These are phyloP conservation scores for Glomus cerebriforme DNA, from an alignment of 192 early-diverging fungal genomes.

Conservation along the genomic window DNA sequence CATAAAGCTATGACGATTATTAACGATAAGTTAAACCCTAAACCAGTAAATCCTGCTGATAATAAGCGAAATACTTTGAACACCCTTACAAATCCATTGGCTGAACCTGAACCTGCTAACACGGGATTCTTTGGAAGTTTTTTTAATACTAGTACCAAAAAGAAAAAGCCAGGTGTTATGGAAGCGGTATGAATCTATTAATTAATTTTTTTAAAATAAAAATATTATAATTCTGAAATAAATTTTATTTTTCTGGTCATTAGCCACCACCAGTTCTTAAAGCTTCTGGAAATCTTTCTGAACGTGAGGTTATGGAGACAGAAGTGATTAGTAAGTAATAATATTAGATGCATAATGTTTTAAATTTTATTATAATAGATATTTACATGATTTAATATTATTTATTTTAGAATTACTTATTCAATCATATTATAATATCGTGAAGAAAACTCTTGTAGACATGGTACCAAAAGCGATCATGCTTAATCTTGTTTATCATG, in stretches of 20 bases:
- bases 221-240: neutral
- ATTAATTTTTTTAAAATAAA: neutral
- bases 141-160: slow-evolving; percentile 78
- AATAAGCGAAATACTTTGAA: slow-evolving; percentile 40
- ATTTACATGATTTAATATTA: slow-evolving; percentile 17
- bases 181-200: slow-evolving; percentile 55
- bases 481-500: slow-evolving; percentile 89
- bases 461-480: slow-evolving; percentile 99
- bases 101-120: slow-evolving; percentile 46
- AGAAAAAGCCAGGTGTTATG: slow-evolving; percentile 71
- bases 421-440: slow-evolving; percentile 98
- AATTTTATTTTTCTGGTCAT: neutral
- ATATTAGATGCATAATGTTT: neutral
- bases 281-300: slow-evolving; percentile 92
- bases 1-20: slow-evolving; percentile 94
- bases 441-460: slow-evolving; percentile 96
- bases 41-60: slow-evolving; percentile 49
- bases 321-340: slow-evolving; percentile 92
- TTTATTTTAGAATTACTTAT: slow-evolving; percentile 72
- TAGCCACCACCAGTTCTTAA: slow-evolving; percentile 90
- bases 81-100: slow-evolving; percentile 29
- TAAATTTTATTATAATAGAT: neutral
- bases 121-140: slow-evolving; percentile 97
- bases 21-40: slow-evolving; percentile 80
- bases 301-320: slow-evolving; percentile 96